These are phyloP conservation scores for Zarea fungicola DNA, from an alignment of 2,329 filamentous ascomycete genomes.

Conservation along the genomic window DNA sequence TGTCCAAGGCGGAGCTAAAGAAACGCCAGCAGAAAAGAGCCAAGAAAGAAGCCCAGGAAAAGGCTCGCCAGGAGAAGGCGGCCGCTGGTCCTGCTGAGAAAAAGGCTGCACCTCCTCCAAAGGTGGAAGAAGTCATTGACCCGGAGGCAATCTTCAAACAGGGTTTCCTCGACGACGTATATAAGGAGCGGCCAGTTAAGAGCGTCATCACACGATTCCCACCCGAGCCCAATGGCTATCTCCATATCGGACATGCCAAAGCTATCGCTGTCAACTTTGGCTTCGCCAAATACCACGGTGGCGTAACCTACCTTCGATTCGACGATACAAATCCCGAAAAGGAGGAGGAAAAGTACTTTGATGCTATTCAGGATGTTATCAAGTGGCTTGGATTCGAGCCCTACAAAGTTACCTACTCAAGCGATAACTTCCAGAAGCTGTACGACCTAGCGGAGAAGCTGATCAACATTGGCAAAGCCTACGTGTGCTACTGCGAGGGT, in stretches of 20 bases:
- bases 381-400: slow-evolving; percentile 64
- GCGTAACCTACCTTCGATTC: slow-evolving; percentile 52
- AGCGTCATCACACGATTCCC: slow-evolving; percentile 69
- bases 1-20: slow-evolving; percentile 58
- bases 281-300: slow-evolving; percentile 79
- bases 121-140: slow-evolving; percentile 46
- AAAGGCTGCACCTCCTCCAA: slow-evolving; percentile 28
- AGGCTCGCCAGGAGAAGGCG: slow-evolving; percentile 81
- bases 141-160: slow-evolving; percentile 72
- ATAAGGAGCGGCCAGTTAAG: slow-evolving; percentile 59
- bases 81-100: slow-evolving; percentile 45
- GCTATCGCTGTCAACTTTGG: slow-evolving; percentile 96
- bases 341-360: slow-evolving; percentile 86
- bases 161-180: slow-evolving; percentile 70
- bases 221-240: slow-evolving; percentile 85
- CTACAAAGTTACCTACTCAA: slow-evolving; percentile 69
- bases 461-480: slow-evolving; percentile 64
- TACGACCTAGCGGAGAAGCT: slow-evolving; percentile 87
- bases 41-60: slow-evolving; percentile 51
- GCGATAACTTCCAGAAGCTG: slow-evolving; percentile 82
- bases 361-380: slow-evolving; percentile 83
- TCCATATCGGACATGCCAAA: slow-evolving; percentile 92
- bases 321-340: slow-evolving; percentile 95
- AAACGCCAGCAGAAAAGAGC: slow-evolving; percentile 52
- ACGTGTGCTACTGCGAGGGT: slow-evolving; percentile 78